Base-by-base conservation (phyloP, 306 rosid species). In the Citrullus amarus region DNA sequence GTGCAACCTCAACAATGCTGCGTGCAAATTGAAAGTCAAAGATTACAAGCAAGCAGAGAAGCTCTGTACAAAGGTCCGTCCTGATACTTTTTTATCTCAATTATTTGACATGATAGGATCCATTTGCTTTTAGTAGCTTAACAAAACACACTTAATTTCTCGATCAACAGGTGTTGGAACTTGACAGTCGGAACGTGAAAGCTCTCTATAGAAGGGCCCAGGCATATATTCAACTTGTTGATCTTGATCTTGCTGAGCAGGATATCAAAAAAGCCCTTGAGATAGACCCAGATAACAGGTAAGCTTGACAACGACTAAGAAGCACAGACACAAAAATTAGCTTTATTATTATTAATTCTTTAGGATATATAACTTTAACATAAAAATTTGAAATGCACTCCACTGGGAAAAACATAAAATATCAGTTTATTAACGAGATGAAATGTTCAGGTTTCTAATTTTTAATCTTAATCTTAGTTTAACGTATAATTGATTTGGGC, bases 231-330 rank as follows among this genome's bases (percentile, higher is more conserved):
- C 85, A 83, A 36, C 84, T 86, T 5, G 80, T 81, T 28, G 86
- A 86, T 61, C 73, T 86, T 62, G 86, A 86, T 48, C 67, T 86
- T 44, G 89, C 89, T 0, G 89, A 86, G 86, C 28, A 43, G 60
- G 89, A 86, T 69, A 81, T 86, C 61, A 86, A 83, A 78, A 86
- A 81, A 75, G 89, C 89, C 50, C 83, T 83, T 10, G 86, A 81
- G 63, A 81, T 86, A 7, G 86, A 86, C 30, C 89, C 89, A 0
- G 83, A 83, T 12, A 83, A 86, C 80, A 86, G 85, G 87, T 84
- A 53, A 25, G 2, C 15, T 56, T 5, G 4, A 7, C 2, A 6
- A 39, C 43, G 4, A 39, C 43, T 39, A 39, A 39, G 43, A 39
- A 39, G 43, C 43, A 39, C 28, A 25, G 28, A 25, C 28, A 25